A percentile compares a stretch with the other conserved stretches of the same genome.
Evolutionary conservation across 108 stramenopile genomes (phyloP).

Genomic region (Aurantiochytrium sp.): DNA sequence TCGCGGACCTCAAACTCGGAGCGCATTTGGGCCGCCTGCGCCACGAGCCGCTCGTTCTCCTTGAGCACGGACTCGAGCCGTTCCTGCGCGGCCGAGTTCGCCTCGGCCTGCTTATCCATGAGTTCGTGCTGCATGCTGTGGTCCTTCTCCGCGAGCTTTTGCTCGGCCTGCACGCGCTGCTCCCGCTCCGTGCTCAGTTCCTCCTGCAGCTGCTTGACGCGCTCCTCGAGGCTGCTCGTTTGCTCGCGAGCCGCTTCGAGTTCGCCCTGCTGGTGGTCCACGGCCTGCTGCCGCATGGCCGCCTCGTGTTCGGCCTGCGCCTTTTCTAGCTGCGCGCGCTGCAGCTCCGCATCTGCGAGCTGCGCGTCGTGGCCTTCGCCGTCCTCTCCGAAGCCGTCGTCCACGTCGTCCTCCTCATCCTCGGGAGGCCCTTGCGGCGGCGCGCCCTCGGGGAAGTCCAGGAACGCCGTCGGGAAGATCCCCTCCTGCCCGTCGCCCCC

Average conservation of each 20-base stretch:
- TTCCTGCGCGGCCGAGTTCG: not conserved
- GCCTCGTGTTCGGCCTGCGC: not conserved
- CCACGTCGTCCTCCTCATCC: not conserved
- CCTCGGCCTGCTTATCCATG: not conserved
- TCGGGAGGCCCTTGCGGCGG: not conserved
- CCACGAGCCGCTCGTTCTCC: conserved; percentile 8
- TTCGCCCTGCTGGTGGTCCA: not conserved
- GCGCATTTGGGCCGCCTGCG: not conserved
- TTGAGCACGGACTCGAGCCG: not conserved
- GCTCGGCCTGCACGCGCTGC: not conserved
- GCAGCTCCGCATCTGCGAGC: not conserved
- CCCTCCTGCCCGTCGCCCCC: not conserved
- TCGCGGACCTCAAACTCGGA: not conserved
- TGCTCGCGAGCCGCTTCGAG: not conserved
- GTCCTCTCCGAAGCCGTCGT: not conserved
- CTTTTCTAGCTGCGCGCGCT: not conserved
- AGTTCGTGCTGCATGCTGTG: not conserved
- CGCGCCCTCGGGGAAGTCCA: conserved; percentile 6
- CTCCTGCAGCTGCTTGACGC: not conserved
- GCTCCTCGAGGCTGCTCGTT: not conserved
- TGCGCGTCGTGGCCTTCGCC: not conserved
- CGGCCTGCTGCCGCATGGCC: not conserved
- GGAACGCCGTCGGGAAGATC: conserved; percentile 13
- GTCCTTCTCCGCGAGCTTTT: not conserved
- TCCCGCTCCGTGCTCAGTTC: not conserved